Evolutionary conservation across 345 rosid species (phyloP), one percentile per base, ranked within the genome.

Genomic region (Citrus mangshanensis): DNA sequence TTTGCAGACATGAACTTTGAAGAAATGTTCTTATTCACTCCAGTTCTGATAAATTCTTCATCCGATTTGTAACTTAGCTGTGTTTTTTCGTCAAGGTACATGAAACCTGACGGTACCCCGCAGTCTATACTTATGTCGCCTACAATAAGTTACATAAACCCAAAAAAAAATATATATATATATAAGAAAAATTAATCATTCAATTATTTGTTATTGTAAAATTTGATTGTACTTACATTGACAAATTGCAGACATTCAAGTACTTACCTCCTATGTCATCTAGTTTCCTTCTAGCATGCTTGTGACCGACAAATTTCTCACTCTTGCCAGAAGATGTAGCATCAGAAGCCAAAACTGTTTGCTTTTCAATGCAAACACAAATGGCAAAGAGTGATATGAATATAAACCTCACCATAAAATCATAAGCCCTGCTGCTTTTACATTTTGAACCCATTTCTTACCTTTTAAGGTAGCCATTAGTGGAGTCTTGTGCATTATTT

Each of bases 91-190:
- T 85, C 87, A 1, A 3, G 56, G 37, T 59, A 77, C 55, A 58
- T 56, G 70, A 1, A 70, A 58, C 68, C 68, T 25, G 9, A 66
- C 2, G 80, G 46, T 73, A 60, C 1, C 14, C 87, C 87, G 73
- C 87, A 82, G 42, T 85, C 87, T n/a, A 85, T 85, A 74, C 67
- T 80, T 70, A 82, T 77, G 28, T 55, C 5, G 22, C 80, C 87
- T 85, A 40, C 22, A n/a, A 69, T 42, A 63, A 78, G 67, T 27
- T 72, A 79, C 21, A 54, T 4, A 74, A 40, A 27, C n/a, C 13
- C 7, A 10, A 19, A 75, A 25, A 10, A 19, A 75, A 25, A 25
- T 25, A 25, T 35, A 35, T 37, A 37, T 18, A 42, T 27, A 5
- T 25, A 37, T 18, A 7, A 58, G 34, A 58, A 30, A 7, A 46